Percentiles rank a stretch among this genome's conserved stretches.
phyloP scores from a whole-genome alignment of 75 land plant species.

The Pinus tabuliformis region DNA sequence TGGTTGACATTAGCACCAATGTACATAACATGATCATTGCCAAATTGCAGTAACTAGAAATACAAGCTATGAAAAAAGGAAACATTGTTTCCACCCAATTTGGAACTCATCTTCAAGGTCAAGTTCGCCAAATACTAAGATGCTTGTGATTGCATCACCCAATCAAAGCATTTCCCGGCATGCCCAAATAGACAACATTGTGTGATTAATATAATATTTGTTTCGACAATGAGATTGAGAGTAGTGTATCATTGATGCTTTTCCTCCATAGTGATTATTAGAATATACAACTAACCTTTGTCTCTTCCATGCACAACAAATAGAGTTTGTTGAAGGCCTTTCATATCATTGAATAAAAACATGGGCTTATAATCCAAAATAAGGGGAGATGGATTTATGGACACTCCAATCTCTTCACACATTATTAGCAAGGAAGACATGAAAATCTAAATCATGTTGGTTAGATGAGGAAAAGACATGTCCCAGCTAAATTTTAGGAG shows the following conservation, averaged over 20 bases:
- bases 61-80: not conserved
- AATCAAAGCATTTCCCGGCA: constrained; percentile 12
- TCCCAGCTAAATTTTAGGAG: no score
- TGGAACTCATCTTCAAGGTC: constrained; percentile 54
- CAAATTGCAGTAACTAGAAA: not conserved
- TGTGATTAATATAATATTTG: constrained; percentile 40
- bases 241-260: constrained; percentile 36
- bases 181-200: constrained; percentile 45
- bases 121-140: constrained; percentile 40
- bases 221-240: constrained; percentile 55
- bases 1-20: constrained; percentile 68
- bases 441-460: no score
- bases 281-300: constrained; percentile 17
- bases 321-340: no score
- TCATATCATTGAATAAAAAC: no score
- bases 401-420: no score
- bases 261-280: constrained; percentile 41
- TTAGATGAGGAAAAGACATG: no score
- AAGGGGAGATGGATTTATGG: no score
- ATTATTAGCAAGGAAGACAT: no score
- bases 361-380: no score
- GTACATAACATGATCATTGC: constrained; percentile 30
- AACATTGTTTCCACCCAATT: constrained; percentile 50
- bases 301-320: no score
- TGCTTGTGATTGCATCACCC: no score